Percentiles rank a stretch among this genome's conserved stretches.
Evolutionary conservation across 139 green algal genomes (phyloP).

Genomic region (Chlamydomonas sp.): DNA sequence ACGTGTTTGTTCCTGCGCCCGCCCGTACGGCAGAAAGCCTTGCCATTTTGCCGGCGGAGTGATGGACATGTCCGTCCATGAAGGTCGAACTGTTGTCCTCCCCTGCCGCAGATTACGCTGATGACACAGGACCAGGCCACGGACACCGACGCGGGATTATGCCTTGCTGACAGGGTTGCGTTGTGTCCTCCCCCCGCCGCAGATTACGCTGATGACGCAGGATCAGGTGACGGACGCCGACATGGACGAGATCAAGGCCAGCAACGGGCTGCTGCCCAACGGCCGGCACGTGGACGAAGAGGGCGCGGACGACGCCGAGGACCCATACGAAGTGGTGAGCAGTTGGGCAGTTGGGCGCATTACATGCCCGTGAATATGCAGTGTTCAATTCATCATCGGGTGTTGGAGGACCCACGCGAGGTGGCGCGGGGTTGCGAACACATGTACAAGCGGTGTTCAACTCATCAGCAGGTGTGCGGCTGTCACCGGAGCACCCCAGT

Average conservation of each 20-base stretch:
- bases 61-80: too few species aligned
- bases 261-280: neutral
- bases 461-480: too few species aligned
- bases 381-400: too few species aligned
- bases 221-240: slow-evolving; percentile 36
- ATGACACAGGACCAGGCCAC: slow-evolving; percentile 36
- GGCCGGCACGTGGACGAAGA: neutral
- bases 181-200: neutral
- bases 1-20: too few species aligned
- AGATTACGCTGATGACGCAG: slow-evolving; percentile 48
- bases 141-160: neutral
- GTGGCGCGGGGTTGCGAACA: too few species aligned
- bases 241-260: neutral
- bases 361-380: too few species aligned
- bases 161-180: too few species aligned
- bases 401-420: too few species aligned
- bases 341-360: neutral
- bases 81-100: neutral
- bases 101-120: slow-evolving; percentile 42
- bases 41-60: too few species aligned
- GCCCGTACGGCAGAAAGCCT: too few species aligned
- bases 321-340: neutral
- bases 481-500: too few species aligned
- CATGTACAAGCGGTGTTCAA: too few species aligned
- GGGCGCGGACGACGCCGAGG: neutral